Percentiles rank a stretch among this genome's conserved stretches.
Conservation (phyloP, 139 green algal species). For the Bryopsis sp. region DNA sequence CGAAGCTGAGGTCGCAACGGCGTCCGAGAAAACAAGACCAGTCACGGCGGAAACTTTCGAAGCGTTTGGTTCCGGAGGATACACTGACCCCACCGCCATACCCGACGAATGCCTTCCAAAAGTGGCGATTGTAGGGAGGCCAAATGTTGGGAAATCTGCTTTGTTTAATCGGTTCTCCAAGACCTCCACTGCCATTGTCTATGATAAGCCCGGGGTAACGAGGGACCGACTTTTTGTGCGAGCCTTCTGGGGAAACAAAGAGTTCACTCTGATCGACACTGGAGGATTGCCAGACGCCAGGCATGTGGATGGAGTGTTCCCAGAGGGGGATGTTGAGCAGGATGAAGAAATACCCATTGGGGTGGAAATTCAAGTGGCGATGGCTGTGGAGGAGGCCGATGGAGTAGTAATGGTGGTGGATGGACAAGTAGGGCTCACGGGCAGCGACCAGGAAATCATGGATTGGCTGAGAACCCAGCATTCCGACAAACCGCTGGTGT, state of each 20-base stretch:
- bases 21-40: too few species aligned
- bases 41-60: too few species aligned
- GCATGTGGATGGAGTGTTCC: neutral
- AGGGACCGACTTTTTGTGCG: slow-evolving; percentile 85
- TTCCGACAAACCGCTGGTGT: slow-evolving; percentile 62
- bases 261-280: slow-evolving; percentile 96
- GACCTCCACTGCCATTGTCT: slow-evolving; percentile 78
- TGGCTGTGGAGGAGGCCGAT: slow-evolving; percentile 81
- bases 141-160: slow-evolving; percentile 95
- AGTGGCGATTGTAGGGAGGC: slow-evolving; percentile 83
- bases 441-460: slow-evolving; percentile 77
- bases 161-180: slow-evolving; percentile 93
- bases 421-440: slow-evolving; percentile 72
- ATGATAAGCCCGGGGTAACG: slow-evolving; percentile 89
- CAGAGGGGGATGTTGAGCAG: neutral
- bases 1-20: too few species aligned
- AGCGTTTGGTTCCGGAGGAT: too few species aligned
- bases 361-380: neutral
- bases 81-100: too few species aligned
- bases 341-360: slow-evolving; percentile 1
- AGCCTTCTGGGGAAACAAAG: slow-evolving; percentile 71
- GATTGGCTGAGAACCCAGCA: slow-evolving; percentile 77
- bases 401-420: slow-evolving; percentile 81
- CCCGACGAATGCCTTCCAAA: slow-evolving; percentile 48
- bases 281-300: slow-evolving; percentile 37